These are phyloP conservation scores for Blastocystis sp. DNA, from an alignment of 352 stramenopile species.

Conservation along the genomic window DNA sequence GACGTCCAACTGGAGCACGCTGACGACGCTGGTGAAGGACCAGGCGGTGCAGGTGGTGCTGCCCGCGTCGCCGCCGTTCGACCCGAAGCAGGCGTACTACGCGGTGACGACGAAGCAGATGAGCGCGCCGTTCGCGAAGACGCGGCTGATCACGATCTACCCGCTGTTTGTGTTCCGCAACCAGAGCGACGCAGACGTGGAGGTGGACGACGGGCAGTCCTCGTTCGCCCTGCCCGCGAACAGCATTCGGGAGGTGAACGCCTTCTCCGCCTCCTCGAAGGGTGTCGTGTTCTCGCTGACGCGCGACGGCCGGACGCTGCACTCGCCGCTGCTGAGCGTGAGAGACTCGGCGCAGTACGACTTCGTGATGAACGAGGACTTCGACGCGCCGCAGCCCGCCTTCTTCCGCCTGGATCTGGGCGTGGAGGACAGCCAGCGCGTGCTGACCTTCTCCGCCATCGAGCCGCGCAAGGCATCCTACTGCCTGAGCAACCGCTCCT, in stretches of 20 bases:
- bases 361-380: background rate
- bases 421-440: background rate
- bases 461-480: conserved; percentile 11
- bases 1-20: conserved; percentile 16
- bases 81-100: background rate
- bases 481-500: conserved; percentile 38
- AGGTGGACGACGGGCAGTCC: background rate
- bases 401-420: background rate
- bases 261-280: too few relatives aligned
- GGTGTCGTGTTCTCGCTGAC: too few relatives aligned
- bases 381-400: background rate
- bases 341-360: conserved; percentile 10
- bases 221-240: conserved; percentile 1
- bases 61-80: conserved; percentile 1
- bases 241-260: too few relatives aligned
- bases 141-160: background rate
- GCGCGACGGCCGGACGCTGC: too few relatives aligned
- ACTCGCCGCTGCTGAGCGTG: background rate
- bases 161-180: conserved; percentile 39
- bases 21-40: background rate
- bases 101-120: background rate
- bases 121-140: background rate
- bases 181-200: background rate
- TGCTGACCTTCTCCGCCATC: background rate
- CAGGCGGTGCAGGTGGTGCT: background rate